These are phyloP conservation scores for Cladorrhinum samala DNA, from an alignment of 495 filamentous ascomycete species.

Conservation along the genomic window DNA sequence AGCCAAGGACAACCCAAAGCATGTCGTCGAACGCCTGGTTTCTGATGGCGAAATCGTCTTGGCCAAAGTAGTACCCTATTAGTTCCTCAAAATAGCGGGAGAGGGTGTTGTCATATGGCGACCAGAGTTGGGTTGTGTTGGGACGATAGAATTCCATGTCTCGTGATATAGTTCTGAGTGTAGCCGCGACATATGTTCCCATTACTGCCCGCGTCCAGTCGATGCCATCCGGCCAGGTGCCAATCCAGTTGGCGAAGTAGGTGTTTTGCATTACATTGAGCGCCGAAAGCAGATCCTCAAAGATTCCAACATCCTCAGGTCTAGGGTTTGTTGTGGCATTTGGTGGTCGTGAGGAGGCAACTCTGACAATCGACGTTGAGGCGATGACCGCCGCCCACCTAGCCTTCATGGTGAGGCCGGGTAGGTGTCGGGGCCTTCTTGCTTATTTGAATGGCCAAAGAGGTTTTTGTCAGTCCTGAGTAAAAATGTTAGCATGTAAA, in stretches of 20 bases:
- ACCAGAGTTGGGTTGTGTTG: slow-evolving; percentile 27
- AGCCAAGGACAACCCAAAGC: slow-evolving; percentile 91
- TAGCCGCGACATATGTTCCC: slow-evolving; percentile 69
- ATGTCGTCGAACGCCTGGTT: slow-evolving; percentile 91
- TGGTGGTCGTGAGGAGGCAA: too few species aligned
- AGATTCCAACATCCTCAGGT: slow-evolving; percentile 25
- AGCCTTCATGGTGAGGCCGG: background rate
- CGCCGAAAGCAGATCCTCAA: slow-evolving; percentile 48
- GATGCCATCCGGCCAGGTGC: slow-evolving; percentile 79
- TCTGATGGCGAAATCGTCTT: slow-evolving; percentile 69
- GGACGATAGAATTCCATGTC: slow-evolving; percentile 21
- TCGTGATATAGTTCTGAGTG: slow-evolving; percentile 56
- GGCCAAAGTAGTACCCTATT: slow-evolving; percentile 75
- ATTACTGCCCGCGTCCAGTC: slow-evolving; percentile 94
- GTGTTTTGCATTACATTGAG: slow-evolving; percentile 68
- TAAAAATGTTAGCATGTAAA: too few species aligned
- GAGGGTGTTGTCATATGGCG: slow-evolving; percentile 63
- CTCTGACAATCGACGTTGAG: background rate
- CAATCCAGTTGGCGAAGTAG: slow-evolving; percentile 71
- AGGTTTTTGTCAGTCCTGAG: too few species aligned
- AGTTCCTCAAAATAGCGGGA: slow-evolving; percentile 76
- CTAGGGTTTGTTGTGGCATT: too few species aligned
- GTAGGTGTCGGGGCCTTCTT: too few species aligned
- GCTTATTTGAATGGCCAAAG: too few species aligned
- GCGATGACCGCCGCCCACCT: background rate